Evolutionary conservation across 345 rosid species (phyloP), one percentile per base, ranked within the genome.

Genomic region (Populus nigra): DNA sequence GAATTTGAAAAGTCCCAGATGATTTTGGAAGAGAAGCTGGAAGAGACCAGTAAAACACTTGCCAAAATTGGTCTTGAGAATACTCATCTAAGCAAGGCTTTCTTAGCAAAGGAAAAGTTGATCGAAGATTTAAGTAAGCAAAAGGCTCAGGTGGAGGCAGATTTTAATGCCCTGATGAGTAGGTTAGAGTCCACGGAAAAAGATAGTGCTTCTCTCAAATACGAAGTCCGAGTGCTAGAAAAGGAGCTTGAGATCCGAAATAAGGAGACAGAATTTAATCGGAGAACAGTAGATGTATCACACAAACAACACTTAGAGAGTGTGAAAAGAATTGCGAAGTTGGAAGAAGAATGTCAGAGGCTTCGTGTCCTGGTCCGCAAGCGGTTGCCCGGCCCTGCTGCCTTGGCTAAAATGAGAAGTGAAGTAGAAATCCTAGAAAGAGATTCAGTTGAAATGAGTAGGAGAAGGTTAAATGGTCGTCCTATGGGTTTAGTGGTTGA

Each of bases 161-260:
- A 92, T 77, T 73, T 88, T 66, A 91, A 72, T 87, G 81, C 84
- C 57, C 74, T 92, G 73, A 85, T 83, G 89, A 75, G 41, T 76
- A 92, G 94, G 78, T 45, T 93, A 29, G 91, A 89, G 76, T 87
- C 92, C 23, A 87, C 83, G 22, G 94, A 96, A 76, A 92, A 90
- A 86, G 92, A 90, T 17, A 90, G 86, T 59, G 84, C 84, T 82
- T 91, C 98, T 7, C 80, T 96, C 84, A 90, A 81, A 73, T 96
- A 93, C 43, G 98, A 96, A 85, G 89, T 93, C 57, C 84, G 89
- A 45, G 91, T 96, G 67, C 85, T 96, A 36, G 93, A 89, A 85
- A 96, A 93, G 90, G 99, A 96, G 80, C 91, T 93, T 5, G 98
- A 96, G 88, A 89, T 96, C 78, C 81, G 96, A 76, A 93, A 88